Evolutionary conservation across 2,329 filamentous ascomycete genomes (phyloP), one percentile per base, ranked within the genome.

Genomic region (Sporothrix globosa): DNA sequence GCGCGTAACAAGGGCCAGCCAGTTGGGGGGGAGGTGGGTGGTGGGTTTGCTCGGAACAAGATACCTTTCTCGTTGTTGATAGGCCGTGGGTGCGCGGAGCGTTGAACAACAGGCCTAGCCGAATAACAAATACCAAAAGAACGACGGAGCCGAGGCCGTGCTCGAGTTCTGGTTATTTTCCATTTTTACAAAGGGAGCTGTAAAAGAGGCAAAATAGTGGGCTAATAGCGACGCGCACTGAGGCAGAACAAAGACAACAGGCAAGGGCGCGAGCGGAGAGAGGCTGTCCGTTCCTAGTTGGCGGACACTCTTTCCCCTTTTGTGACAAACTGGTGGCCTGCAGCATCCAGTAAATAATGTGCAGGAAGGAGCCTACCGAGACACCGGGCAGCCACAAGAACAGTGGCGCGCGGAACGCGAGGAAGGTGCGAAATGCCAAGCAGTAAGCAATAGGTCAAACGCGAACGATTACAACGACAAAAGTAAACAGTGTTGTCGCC

Each of bases 1-100:
- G 65, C 65, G 65, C 65, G 65, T 67, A 54, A 56, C 65, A 41
- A 46, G 39, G 21, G 58, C 58, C 39, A 46, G 58, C 58, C 39
- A 46, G n/a, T 63, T 53, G 44, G 63, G 30, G 61, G 24, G 34
- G 7, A 2, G 5, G 5, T 5, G 5, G 5, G 30, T 3, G 30
- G 30, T 30, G 30, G 30, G 30, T 30, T 30, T 7, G 44, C 46
- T 9, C 61, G 21, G 60, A 27, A 65, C 14, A 13, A 39, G 39
- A 48, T 30, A 21, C 60, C 46, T 2, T 63, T 48, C 39, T 63
- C 10, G 39, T 60, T 61, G 34, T 61, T 61, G 56, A 61, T 7
- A n/a, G 39, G 56, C 34, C 11, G 44, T 44, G 56, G 58, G 39
- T 27, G 39, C 39, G 58, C 39, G 39, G 39, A 27, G 58, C 21